Conservation (phyloP, 2,329 filamentous ascomycete genomes). For the Neopestalotiopsis rosae region DNA sequence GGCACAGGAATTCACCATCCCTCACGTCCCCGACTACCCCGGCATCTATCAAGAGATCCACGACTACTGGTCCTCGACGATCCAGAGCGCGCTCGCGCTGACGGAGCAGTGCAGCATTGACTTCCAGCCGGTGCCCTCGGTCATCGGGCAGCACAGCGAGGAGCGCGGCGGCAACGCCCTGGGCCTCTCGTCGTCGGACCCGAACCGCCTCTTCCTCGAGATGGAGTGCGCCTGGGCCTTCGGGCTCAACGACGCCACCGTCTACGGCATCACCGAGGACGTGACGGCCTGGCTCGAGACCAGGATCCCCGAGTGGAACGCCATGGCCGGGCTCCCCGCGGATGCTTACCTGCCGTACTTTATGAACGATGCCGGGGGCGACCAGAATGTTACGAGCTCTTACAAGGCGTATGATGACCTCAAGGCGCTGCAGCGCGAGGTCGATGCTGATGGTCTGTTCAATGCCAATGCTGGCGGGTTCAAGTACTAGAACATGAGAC, state of each 20-base stretch:
- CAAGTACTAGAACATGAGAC: constrained; percentile 23
- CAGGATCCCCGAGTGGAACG: constrained; percentile 17
- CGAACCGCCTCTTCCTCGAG: constrained; percentile 30
- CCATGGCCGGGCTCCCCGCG: constrained; percentile 10
- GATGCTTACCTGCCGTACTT: constrained; percentile 35
- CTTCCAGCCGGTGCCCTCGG: constrained; percentile 37
- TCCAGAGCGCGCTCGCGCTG: constrained; percentile 26
- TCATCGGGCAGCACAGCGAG: constrained; percentile 29
- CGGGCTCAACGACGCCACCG: constrained; percentile 24
- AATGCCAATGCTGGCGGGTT: constrained; percentile 32
- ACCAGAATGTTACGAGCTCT: constrained; percentile 36
- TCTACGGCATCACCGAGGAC: constrained; percentile 14
- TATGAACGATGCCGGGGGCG: constrained; percentile 42
- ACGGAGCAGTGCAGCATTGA: constrained; percentile 35
- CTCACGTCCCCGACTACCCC: constrained; percentile 26
- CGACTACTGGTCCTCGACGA: constrained; percentile 33
- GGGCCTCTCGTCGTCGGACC: constrained; percentile 27
- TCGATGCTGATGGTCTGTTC: constrained; percentile 37
- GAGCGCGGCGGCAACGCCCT: constrained; percentile 32
- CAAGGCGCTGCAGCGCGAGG: constrained; percentile 35
- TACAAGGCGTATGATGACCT: constrained; percentile 36
- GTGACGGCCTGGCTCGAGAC: constrained; percentile 29
- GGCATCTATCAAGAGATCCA: constrained; percentile 41
- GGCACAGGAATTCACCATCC: constrained; percentile 31
- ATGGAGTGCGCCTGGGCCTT: constrained; percentile 31